These are phyloP conservation scores for Gypsophila paniculata DNA, from an alignment of 179 eudicot genomes.

Conservation along the genomic window DNA sequence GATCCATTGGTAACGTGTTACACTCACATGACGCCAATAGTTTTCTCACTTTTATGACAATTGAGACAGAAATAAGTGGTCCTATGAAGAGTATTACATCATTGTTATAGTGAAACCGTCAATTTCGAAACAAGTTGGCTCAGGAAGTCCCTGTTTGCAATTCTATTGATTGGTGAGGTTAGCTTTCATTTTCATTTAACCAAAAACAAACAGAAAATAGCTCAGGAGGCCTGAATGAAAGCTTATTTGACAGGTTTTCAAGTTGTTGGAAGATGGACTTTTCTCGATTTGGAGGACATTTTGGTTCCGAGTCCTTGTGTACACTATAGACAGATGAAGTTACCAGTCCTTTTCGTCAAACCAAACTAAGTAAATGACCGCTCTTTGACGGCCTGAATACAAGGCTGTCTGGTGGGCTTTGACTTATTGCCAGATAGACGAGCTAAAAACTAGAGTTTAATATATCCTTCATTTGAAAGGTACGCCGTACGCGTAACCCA, in stretches of 20 bases:
- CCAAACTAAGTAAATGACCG: background rate
- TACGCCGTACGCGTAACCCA: background rate
- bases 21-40: background rate
- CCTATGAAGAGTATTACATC: conserved; percentile 6
- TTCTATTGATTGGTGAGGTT: background rate
- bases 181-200: conserved; percentile 5
- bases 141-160: background rate
- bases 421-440: background rate
- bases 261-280: background rate
- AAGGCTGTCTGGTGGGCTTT: background rate
- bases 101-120: background rate
- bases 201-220: background rate
- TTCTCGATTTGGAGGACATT: background rate
- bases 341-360: background rate
- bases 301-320: background rate
- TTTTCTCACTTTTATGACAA: background rate
- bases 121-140: background rate
- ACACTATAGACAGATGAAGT: background rate
- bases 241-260: background rate
- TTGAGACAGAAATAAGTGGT: background rate
- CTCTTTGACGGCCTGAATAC: background rate
- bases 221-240: background rate
- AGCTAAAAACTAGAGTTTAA: background rate
- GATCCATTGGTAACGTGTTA: background rate
- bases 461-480: background rate